Conservation (phyloP, 805 yeast species). For the Tanozyma kutaoensis region DNA sequence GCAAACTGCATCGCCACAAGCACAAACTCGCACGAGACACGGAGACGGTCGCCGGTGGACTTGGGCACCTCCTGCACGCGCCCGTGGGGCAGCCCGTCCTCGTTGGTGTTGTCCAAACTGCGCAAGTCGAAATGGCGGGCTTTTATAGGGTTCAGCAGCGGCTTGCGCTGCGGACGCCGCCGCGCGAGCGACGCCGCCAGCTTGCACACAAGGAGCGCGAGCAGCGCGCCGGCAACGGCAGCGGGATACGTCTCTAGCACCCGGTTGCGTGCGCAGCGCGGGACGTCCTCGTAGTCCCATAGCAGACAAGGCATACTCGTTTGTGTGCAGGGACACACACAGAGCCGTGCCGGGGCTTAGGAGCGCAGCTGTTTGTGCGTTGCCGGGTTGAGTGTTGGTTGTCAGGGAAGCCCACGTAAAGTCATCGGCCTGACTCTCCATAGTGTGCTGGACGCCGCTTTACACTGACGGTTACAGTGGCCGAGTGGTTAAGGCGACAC, state of each 20-base stretch:
- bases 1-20: conserved; percentile 31
- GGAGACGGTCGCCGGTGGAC: conserved; percentile 35
- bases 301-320: conserved; percentile 9
- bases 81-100: conserved; percentile 55
- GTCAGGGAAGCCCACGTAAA: too few relatives aligned
- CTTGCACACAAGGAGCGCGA: conserved; percentile 10
- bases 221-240: conserved; percentile 14
- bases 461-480: conserved; percentile 48
- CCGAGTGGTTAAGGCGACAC: conserved; percentile 93
- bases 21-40: conserved; percentile 35
- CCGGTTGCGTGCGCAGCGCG: conserved; percentile 33
- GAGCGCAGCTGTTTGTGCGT: too few relatives aligned
- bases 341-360: too few relatives aligned
- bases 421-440: too few relatives aligned
- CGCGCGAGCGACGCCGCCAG: conserved; percentile 4
- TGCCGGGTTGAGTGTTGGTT: too few relatives aligned
- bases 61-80: conserved; percentile 32
- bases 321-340: too few relatives aligned
- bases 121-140: conserved; percentile 57
- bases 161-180: not conserved
- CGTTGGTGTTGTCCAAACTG: conserved; percentile 35
- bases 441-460: too few relatives aligned
- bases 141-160: conserved; percentile 16
- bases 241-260: conserved; percentile 22
- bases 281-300: conserved; percentile 55